Conservation (phyloP, 2,329 filamentous ascomycete species). For the Diaporthe sp. region DNA sequence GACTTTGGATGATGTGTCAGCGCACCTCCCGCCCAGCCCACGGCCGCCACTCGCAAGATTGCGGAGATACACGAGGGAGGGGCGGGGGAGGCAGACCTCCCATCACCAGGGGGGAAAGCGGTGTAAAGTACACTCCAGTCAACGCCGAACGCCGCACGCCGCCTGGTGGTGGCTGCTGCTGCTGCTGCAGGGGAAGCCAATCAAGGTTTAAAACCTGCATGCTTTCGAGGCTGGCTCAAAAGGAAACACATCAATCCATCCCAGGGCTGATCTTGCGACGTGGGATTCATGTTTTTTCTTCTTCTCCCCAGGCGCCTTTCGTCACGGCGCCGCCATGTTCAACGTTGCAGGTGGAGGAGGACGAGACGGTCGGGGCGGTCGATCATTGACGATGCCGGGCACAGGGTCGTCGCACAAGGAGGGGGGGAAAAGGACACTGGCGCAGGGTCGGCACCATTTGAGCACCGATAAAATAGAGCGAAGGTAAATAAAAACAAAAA, state of each 20-base stretch:
- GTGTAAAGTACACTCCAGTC: background rate
- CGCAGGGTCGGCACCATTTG: conserved; percentile 1
- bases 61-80: conserved; percentile 5
- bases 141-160: background rate
- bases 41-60: conserved; percentile 24
- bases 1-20: conserved; percentile 11
- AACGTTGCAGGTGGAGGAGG: conserved; percentile 32
- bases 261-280: background rate
- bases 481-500: background rate
- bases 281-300: background rate
- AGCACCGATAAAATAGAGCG: background rate
- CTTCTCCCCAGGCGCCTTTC: background rate
- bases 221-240: background rate
- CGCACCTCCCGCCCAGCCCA: background rate
- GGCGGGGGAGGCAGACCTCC: background rate
- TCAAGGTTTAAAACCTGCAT: conserved; percentile 24
- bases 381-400: conserved; percentile 12
- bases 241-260: background rate
- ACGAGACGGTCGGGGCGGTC: conserved; percentile 5
- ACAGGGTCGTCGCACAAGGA: conserved; percentile 1
- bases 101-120: background rate
- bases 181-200: conserved; percentile 24
- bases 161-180: background rate
- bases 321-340: conserved; percentile 15
- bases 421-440: background rate